phyloP scores from a whole-genome alignment of 805 yeast species.

The Suhomyces pyralidae region DNA sequence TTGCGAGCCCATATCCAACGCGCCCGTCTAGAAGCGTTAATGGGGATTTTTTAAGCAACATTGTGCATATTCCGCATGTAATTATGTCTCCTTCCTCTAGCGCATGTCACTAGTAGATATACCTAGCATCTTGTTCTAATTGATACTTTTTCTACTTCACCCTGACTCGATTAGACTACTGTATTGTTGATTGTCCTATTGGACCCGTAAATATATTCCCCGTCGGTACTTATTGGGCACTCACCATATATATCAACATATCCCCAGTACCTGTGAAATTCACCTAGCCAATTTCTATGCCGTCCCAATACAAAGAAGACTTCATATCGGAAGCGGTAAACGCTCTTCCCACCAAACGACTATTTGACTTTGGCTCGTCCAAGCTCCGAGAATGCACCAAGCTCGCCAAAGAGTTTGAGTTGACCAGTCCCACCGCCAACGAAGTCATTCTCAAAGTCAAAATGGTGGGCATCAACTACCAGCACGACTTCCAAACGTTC shows the following conservation, averaged over 20 bases:
- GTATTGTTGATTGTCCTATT: neutral
- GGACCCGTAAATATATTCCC: neutral
- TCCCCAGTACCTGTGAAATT: neutral
- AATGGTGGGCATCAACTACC: conserved; percentile 26
- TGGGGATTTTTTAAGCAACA: neutral
- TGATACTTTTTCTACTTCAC: neutral
- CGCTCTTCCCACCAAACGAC: conserved; percentile 24
- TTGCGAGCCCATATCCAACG: neutral
- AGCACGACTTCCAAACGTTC: conserved; percentile 22
- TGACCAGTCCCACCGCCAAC: conserved; percentile 6
- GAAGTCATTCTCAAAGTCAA: conserved; percentile 26
- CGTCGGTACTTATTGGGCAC: no score
- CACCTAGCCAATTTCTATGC: neutral
- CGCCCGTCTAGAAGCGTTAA: neutral
- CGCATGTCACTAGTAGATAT: neutral
- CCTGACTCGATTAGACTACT: neutral
- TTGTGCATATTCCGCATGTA: neutral
- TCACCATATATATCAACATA: neutral
- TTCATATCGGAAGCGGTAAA: conserved; percentile 1
- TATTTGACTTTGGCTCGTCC: conserved; percentile 17
- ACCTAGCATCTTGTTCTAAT: neutral
- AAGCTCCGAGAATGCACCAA: conserved; percentile 23
- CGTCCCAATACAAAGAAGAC: neutral
- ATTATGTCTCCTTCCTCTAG: neutral
- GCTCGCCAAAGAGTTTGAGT: conserved; percentile 22